Conservation (phyloP, 441 rosid genomes). For the Syzygium malaccense region DNA sequence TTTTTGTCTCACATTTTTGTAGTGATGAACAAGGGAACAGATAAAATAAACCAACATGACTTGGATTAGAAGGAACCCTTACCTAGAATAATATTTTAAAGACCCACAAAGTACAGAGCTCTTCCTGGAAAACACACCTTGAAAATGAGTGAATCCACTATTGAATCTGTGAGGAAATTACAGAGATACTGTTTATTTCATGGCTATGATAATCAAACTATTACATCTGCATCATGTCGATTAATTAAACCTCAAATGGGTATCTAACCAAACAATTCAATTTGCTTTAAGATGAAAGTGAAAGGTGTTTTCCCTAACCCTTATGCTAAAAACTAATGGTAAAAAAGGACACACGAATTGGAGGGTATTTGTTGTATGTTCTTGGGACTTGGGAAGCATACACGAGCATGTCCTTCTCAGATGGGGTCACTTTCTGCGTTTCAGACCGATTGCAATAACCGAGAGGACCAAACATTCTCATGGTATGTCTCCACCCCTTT, state of each 20-base stretch:
- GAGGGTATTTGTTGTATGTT: neutral
- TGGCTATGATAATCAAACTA: neutral
- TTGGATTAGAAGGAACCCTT: neutral
- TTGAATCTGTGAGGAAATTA: neutral
- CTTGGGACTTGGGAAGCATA: constrained; percentile 18
- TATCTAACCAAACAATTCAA: neutral
- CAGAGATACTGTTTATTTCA: neutral
- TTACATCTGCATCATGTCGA: neutral
- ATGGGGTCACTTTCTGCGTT: constrained; percentile 24
- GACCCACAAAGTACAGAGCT: neutral
- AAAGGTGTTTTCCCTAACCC: neutral
- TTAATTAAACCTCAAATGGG: neutral
- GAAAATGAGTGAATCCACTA: neutral
- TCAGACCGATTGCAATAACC: constrained; percentile 22
- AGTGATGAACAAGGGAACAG: neutral
- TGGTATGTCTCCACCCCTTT: constrained; percentile 24
- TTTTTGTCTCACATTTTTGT: neutral
- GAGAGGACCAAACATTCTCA: constrained; percentile 37
- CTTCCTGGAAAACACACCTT: neutral
- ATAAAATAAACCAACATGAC: neutral
- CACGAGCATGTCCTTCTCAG: constrained; percentile 2
- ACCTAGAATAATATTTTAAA: neutral
- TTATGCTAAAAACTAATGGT: neutral
- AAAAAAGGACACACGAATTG: neutral
- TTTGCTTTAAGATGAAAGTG: neutral